A percentile compares a stretch with the other conserved stretches of the same genome.
phyloP scores from a whole-genome alignment of 1,284 basidiomycete genomes.

The Cryptococcus jaspeensis region DNA sequence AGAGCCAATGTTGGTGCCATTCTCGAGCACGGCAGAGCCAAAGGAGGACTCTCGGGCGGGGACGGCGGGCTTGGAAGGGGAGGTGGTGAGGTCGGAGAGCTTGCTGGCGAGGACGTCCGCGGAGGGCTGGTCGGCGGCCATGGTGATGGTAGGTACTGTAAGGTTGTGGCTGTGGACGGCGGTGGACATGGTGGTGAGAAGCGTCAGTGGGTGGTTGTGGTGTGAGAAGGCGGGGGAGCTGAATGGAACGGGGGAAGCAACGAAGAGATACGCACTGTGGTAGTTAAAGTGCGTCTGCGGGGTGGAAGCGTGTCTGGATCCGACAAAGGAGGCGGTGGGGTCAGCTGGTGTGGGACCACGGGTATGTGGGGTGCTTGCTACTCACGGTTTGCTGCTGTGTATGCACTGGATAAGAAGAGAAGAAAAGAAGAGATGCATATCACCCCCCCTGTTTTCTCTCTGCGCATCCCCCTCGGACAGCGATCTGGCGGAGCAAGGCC shows the following conservation, averaged over 20 bases:
- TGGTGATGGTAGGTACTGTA: slow-evolving; percentile 10
- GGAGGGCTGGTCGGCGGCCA: slow-evolving; percentile 12
- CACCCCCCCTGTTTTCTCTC: too few relatives aligned
- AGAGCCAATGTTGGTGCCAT: slow-evolving; percentile 47
- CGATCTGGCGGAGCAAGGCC: too few relatives aligned
- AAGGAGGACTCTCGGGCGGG: background rate
- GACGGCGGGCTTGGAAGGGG: slow-evolving; percentile 6
- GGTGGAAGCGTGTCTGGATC: too few relatives aligned
- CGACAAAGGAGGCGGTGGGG: too few relatives aligned
- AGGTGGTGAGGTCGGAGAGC: slow-evolving; percentile 5
- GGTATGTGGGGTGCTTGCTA: too few relatives aligned
- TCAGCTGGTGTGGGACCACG: too few relatives aligned
- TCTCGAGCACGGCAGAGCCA: slow-evolving; percentile 28
- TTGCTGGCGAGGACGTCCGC: slow-evolving; percentile 5
- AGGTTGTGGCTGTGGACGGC: slow-evolving; percentile 6
- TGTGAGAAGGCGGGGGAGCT: background rate
- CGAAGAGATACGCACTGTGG: background rate
- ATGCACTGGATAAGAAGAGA: too few relatives aligned
- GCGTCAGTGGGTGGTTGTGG: background rate
- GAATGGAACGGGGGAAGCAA: background rate
- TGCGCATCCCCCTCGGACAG: too few relatives aligned
- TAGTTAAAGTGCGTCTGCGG: too few relatives aligned
- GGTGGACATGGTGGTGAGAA: background rate
- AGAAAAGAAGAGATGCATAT: too few relatives aligned
- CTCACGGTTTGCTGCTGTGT: too few relatives aligned